These are phyloP conservation scores for Abelmoschus esculentus DNA, from an alignment of 345 rosid genomes.

Conservation along the genomic window DNA sequence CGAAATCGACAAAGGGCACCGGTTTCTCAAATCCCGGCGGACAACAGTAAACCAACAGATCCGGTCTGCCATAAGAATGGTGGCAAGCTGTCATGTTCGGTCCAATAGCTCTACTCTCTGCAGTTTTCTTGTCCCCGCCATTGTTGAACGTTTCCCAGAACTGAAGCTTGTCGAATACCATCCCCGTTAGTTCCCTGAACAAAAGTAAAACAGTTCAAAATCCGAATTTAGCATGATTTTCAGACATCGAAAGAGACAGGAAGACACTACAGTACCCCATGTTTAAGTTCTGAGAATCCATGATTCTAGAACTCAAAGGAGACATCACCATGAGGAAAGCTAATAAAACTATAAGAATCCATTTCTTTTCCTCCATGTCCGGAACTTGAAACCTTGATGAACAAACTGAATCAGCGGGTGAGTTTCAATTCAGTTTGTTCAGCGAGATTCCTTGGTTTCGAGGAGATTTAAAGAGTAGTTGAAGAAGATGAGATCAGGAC, in stretches of 20 bases:
- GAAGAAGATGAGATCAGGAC: too few relatives aligned
- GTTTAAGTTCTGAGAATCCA: not conserved
- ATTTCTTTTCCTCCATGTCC: not conserved
- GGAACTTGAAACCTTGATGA: not conserved
- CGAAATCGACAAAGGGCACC: not conserved
- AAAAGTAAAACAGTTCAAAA: not conserved
- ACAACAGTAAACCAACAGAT: slow-evolving; percentile 11
- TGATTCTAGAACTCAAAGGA: not conserved
- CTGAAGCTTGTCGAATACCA: not conserved
- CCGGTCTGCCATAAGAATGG: not conserved
- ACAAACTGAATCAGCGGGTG: not conserved
- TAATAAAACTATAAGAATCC: not conserved
- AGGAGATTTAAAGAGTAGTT: too few relatives aligned
- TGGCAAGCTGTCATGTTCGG: slow-evolving; percentile 10
- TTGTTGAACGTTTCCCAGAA: not conserved
- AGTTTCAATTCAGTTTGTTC: not conserved
- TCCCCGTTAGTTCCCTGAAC: not conserved
- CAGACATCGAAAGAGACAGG: too few relatives aligned
- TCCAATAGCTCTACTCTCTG: not conserved
- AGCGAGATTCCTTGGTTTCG: too few relatives aligned
- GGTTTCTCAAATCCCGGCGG: not conserved
- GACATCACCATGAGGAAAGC: not conserved
- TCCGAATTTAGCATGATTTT: too few relatives aligned
- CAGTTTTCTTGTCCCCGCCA: not conserved
- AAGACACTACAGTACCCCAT: not conserved